Base-by-base conservation (phyloP, 164 flowering plant genomes). In the Tinospora cordifolia region DNA sequence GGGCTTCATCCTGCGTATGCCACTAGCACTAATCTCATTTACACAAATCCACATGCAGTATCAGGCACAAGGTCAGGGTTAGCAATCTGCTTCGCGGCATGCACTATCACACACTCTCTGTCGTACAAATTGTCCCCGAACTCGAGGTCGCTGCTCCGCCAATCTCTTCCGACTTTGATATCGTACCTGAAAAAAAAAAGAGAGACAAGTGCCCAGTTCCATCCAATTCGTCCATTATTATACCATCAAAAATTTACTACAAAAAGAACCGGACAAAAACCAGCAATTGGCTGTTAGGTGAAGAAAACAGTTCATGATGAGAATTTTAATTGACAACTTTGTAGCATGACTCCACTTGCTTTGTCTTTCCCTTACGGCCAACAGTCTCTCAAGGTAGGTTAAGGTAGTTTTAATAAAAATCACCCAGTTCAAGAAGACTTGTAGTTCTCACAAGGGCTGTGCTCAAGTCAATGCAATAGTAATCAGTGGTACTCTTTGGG, bases 71-170 rank as follows among this genome's bases (percentile, higher is more conserved):
- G 75, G 65, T 4, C 25, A 26, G 9, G 30, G 73, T 76, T 62
- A 76, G 74, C 68, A 58, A 72, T 81, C 75, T 39, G 73, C 68
- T 24, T 75, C 78, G 65, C 62, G 66, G 72, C 66, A 69, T 34
- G 75, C 77, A 60, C 78, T 40, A 57, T 58, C 82, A 17, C 75
- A 67, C 24, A 60, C 78, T 34, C 12, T 77, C 70, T 83, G 90
- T 49, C 86, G 81, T 68, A 88, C 90, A 78, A 90, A 88, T 75
- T 90, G 96, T 60, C 96, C 96, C 51, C 88, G 87, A 68, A 90
- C 77, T 3, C 93, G 89, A 39, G 96, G 96, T 70, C 93, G 81
- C 70, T 88, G 89, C 62, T 88, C 93, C 19, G 96, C 96, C 69
- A 90, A 74, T 76, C 71, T 79, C 84, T 90, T 90, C 69, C 96